These are phyloP conservation scores for Waitea zeae DNA, from an alignment of 1,284 basidiomycete species.

Conservation along the genomic window DNA sequence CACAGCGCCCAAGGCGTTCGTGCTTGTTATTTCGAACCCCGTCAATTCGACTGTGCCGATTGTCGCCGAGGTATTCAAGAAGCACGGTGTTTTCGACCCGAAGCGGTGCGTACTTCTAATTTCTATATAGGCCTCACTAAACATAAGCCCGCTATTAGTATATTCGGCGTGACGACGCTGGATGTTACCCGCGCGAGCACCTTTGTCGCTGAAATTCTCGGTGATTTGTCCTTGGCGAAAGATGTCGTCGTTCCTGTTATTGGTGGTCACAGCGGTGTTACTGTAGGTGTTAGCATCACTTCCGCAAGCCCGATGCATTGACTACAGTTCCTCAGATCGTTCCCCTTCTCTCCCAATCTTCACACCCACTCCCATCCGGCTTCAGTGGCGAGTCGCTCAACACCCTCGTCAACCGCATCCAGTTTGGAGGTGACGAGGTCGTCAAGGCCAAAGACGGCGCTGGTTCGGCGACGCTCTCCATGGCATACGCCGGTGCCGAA, in stretches of 20 bases:
- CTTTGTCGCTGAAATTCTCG: constrained; percentile 76
- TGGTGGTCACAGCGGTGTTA: constrained; percentile 93
- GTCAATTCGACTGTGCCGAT: constrained; percentile 98
- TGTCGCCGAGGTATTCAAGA: constrained; percentile 90
- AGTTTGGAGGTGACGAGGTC: constrained; percentile 70
- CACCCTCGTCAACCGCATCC: constrained; percentile 46
- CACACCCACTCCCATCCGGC: constrained; percentile 45
- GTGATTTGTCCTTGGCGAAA: constrained; percentile 41
- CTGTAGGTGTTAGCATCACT: constrained; percentile 26
- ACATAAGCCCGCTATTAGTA: constrained; percentile 20
- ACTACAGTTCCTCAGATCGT: constrained; percentile 45
- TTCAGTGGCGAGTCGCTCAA: constrained; percentile 34
- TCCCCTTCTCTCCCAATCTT: constrained; percentile 86
- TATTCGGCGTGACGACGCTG: constrained; percentile 97
- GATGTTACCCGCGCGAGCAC: constrained; percentile 96
- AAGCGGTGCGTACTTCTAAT: constrained; percentile 39
- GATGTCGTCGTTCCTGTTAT: constrained; percentile 80
- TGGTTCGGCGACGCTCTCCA: constrained; percentile 61
- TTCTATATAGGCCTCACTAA: constrained; percentile 1
- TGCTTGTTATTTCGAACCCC: constrained; percentile 93
- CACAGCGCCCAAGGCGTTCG: constrained; percentile 77
- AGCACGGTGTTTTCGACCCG: constrained; percentile 80
- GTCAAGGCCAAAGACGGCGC: constrained; percentile 71
- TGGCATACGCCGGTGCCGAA: constrained; percentile 65
- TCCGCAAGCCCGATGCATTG: constrained; percentile 7